Percentiles rank a stretch among this genome's conserved stretches.
phyloP scores from a whole-genome alignment of 495 filamentous ascomycete genomes.

The Neurospora pannonica region DNA sequence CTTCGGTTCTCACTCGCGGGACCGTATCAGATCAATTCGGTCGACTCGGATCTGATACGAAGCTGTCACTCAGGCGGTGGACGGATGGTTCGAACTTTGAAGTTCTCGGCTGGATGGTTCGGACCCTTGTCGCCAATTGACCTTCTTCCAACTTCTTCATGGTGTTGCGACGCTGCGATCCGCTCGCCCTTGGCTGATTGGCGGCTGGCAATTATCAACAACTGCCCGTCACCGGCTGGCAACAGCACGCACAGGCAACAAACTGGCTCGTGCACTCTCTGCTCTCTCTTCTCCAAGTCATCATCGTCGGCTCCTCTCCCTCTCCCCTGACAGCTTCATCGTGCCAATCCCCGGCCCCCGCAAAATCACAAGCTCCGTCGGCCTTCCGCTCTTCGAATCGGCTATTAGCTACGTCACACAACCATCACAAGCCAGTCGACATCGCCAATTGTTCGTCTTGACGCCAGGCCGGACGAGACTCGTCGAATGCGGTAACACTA shows the following conservation, averaged over 20 bases:
- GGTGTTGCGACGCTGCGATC: background rate
- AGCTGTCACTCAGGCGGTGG: background rate
- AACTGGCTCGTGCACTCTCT: background rate
- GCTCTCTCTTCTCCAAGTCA: background rate
- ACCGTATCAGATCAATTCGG: background rate
- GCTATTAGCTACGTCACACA: slow-evolving; percentile 25
- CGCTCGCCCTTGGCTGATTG: background rate
- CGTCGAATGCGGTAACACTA: background rate
- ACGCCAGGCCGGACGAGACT: background rate
- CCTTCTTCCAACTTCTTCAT: background rate
- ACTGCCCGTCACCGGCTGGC: background rate
- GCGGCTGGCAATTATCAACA: background rate
- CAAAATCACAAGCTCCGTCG: slow-evolving; percentile 46
- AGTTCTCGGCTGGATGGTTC: background rate
- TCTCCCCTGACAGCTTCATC: background rate
- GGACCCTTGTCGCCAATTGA: background rate
- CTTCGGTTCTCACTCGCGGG: background rate
- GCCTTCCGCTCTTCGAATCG: slow-evolving; percentile 25
- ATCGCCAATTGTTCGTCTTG: background rate
- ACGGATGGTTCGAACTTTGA: background rate
- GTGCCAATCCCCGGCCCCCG: slow-evolving; percentile 22
- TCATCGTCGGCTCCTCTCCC: background rate
- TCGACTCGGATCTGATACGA: background rate
- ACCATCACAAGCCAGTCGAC: slow-evolving; percentile 21
- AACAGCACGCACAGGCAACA: background rate